Evolutionary conservation across 495 filamentous ascomycete species (phyloP).

Genomic region (Evernia prunastri): DNA sequence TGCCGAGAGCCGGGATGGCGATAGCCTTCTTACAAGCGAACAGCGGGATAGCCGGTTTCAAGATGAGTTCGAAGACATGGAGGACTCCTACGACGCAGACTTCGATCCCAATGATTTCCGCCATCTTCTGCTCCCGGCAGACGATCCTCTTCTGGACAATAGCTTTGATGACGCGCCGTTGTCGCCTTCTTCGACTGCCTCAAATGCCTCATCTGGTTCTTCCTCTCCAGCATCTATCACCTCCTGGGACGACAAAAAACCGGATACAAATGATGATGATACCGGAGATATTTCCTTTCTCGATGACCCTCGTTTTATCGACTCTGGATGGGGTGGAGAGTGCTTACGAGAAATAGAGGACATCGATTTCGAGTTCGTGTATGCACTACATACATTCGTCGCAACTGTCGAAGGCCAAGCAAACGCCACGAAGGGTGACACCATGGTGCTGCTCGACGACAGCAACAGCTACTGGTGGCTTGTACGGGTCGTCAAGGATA

Average conservation of each 20-base stretch:
- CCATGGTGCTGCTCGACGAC: conserved; percentile 99
- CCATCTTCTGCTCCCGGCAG: conserved; percentile 34
- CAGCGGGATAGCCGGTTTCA: conserved; percentile 4
- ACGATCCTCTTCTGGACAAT: conserved; percentile 37
- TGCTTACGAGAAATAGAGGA: conserved; percentile 85
- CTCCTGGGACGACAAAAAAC: conserved; percentile 26
- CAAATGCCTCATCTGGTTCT: background rate
- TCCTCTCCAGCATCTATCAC: conserved; percentile 13
- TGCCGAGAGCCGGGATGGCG: conserved; percentile 8
- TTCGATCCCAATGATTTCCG: conserved; percentile 32
- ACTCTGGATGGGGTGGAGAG: conserved; percentile 65
- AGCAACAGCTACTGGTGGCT: conserved; percentile 99
- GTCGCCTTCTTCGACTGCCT: conserved; percentile 9
- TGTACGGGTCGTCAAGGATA: conserved; percentile 92
- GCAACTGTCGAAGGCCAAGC: conserved; percentile 97
- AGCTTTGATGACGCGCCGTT: conserved; percentile 31
- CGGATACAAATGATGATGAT: conserved; percentile 45
- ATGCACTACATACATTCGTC: conserved; percentile 94
- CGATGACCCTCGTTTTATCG: conserved; percentile 52
- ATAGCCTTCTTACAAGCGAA: conserved; percentile 10
- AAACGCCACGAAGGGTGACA: conserved; percentile 96
- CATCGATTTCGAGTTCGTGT: conserved; percentile 99
- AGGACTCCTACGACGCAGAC: conserved; percentile 24
- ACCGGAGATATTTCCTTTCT: conserved; percentile 41
- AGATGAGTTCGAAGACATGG: conserved; percentile 17